These are phyloP conservation scores for Penicillium sp. DNA, from an alignment of 2,329 filamentous ascomycete genomes.

Conservation along the genomic window DNA sequence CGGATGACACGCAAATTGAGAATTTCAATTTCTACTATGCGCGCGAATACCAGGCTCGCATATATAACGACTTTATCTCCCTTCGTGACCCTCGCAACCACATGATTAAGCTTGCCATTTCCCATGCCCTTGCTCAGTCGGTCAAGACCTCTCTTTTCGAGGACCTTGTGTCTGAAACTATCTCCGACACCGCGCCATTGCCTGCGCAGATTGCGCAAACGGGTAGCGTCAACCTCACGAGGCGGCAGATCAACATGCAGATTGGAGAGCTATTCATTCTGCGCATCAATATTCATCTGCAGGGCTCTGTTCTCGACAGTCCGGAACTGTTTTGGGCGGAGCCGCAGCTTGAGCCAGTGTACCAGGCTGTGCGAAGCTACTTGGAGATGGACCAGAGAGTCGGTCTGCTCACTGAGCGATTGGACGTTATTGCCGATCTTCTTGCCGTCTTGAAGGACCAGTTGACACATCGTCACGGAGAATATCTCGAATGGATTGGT, in stretches of 20 bases:
- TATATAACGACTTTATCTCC: constrained; percentile 99
- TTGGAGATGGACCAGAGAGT: constrained; percentile 98
- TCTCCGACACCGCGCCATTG: constrained; percentile 88
- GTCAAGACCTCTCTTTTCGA: constrained; percentile 98
- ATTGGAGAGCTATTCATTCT: constrained; percentile 98
- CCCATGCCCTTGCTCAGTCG: constrained; percentile 89
- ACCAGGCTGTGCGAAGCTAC: constrained; percentile 91
- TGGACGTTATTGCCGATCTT: constrained; percentile 91
- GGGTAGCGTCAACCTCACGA: constrained; percentile 83
- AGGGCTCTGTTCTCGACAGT: constrained; percentile 92
- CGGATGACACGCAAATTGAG: constrained; percentile 90
- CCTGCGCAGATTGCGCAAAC: constrained; percentile 89
- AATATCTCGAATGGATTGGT: constrained; percentile 89
- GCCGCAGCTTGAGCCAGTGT: constrained; percentile 92
- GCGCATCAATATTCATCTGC: constrained; percentile 95
- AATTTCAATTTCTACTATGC: constrained; percentile 99
- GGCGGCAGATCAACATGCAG: constrained; percentile 97
- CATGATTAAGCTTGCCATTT: constrained; percentile 97
- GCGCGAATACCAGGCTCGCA: constrained; percentile 92
- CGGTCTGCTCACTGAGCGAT: constrained; percentile 77
- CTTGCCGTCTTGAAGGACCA: constrained; percentile 93
- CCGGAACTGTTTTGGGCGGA: constrained; percentile 99
- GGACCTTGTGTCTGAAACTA: constrained; percentile 89
- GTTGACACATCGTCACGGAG: constrained; percentile 85
- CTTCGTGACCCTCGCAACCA: constrained; percentile 91